phyloP scores from a whole-genome alignment of 352 stramenopile species.

The Globisporangium perplexum region DNA sequence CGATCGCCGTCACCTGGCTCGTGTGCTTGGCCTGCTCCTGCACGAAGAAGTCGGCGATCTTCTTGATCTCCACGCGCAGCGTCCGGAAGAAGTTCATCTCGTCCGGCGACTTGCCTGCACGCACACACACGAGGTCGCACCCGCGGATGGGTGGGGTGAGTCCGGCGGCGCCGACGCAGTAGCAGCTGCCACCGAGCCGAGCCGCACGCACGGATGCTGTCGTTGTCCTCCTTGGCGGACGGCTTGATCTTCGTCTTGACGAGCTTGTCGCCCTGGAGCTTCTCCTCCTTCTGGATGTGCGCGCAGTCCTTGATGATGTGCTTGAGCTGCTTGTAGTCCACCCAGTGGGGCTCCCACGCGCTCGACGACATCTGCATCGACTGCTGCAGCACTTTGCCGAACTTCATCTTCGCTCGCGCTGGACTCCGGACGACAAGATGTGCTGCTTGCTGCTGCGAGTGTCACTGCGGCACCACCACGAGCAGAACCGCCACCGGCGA shows the following conservation, averaged over 20 bases:
- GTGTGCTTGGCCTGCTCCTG: slow-evolving; percentile 76
- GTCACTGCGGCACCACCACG: background rate
- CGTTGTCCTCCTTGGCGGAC: slow-evolving; percentile 75
- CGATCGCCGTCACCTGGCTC: slow-evolving; percentile 54
- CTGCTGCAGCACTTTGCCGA: slow-evolving; percentile 84
- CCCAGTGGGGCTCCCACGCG: slow-evolving; percentile 72
- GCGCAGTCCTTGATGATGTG: slow-evolving; percentile 89
- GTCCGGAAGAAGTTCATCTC: slow-evolving; percentile 88
- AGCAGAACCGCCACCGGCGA: background rate
- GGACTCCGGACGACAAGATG: background rate
- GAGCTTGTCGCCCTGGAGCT: slow-evolving; percentile 68
- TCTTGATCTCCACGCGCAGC: slow-evolving; percentile 78
- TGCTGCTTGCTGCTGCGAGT: background rate
- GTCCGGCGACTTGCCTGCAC: slow-evolving; percentile 66
- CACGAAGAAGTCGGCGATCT: slow-evolving; percentile 83
- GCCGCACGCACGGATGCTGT: slow-evolving; percentile 74
- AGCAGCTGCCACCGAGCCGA: too few species aligned
- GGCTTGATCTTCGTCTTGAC: slow-evolving; percentile 78
- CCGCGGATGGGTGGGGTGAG: background rate
- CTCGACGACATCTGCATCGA: slow-evolving; percentile 79
- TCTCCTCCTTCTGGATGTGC: slow-evolving; percentile 84
- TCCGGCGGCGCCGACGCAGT: background rate
- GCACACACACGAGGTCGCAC: slow-evolving; percentile 1
- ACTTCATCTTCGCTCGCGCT: slow-evolving; percentile 60
- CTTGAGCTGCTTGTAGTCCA: slow-evolving; percentile 89